Percentiles rank a stretch among this genome's conserved stretches.
phyloP scores from a whole-genome alignment of 2,329 filamentous ascomycete genomes.

The Cryphonectria parasitica region DNA sequence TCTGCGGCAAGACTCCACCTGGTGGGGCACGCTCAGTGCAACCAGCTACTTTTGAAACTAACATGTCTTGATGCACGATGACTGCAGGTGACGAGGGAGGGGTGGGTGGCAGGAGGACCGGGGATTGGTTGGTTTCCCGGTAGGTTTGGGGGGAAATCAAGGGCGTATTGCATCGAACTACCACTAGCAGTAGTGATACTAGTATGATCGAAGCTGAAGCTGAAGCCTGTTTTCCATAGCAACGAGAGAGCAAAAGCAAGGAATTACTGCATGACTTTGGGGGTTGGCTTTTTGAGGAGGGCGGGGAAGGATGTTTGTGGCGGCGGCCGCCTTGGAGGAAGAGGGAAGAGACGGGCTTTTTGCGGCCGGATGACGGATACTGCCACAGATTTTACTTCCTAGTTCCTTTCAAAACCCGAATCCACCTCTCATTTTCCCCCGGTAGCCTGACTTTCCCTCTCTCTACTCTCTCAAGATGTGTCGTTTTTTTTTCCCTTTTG shows the following conservation, averaged over 20 bases:
- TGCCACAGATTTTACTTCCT: not conserved
- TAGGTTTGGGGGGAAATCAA: not conserved
- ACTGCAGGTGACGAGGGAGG: not conserved
- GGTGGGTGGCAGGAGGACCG: no score
- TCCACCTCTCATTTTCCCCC: not conserved
- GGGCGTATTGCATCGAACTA: not conserved
- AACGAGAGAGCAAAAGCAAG: not conserved
- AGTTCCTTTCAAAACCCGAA: not conserved
- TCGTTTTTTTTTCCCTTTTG: not conserved
- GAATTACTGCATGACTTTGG: not conserved
- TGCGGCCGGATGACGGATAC: not conserved
- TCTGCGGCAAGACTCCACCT: not conserved
- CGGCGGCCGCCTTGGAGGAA: not conserved
- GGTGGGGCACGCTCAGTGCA: slow-evolving; percentile 4
- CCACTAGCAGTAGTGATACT: no score
- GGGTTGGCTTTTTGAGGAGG: not conserved
- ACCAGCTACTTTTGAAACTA: not conserved
- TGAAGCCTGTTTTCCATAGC: not conserved
- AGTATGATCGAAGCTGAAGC: not conserved
- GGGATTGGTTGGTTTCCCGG: not conserved
- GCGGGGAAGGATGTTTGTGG: not conserved
- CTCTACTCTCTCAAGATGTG: no score
- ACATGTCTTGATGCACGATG: slow-evolving; percentile 8
- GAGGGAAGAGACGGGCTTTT: not conserved
- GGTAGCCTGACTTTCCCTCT: no score